A percentile compares a stretch with the other conserved stretches of the same genome.
Conservation (phyloP, 108 stramenopile genomes). For the Epithemia pelagica region DNA sequence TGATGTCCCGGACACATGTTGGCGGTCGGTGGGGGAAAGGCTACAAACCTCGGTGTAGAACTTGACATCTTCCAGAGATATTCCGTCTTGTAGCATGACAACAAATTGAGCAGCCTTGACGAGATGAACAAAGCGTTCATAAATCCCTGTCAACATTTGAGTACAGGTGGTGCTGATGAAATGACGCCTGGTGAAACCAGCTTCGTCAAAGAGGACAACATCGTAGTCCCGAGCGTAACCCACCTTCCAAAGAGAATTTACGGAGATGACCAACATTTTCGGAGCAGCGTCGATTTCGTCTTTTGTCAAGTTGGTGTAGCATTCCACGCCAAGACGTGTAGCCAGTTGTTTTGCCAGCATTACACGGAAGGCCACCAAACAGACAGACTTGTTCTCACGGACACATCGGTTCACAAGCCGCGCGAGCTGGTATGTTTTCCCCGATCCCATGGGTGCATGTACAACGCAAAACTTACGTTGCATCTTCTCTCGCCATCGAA, state of each 20-base stretch:
- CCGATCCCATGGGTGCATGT: not conserved
- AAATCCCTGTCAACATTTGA: not conserved
- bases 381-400: not conserved
- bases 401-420: not conserved
- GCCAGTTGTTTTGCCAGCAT: not conserved
- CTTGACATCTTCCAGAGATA: not conserved
- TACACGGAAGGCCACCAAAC: not conserved
- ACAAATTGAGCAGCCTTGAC: not conserved
- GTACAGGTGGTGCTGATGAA: not conserved
- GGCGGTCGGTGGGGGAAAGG: not conserved
- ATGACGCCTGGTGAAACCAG: not conserved
- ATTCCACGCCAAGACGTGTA: not conserved
- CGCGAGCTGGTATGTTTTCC: not conserved
- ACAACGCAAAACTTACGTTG: not conserved
- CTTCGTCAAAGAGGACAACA: not conserved
- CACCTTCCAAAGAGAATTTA: not conserved
- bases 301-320: not conserved
- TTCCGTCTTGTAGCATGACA: not conserved
- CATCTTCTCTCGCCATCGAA: not conserved
- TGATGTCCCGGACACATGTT: not conserved
- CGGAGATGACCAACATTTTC: not conserved
- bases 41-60: not conserved
- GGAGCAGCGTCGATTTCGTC: not conserved
- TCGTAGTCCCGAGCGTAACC: not conserved
- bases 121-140: not conserved